These are phyloP conservation scores for Paecilomyces niveus DNA, from an alignment of 2,329 filamentous ascomycete genomes.

Conservation along the genomic window DNA sequence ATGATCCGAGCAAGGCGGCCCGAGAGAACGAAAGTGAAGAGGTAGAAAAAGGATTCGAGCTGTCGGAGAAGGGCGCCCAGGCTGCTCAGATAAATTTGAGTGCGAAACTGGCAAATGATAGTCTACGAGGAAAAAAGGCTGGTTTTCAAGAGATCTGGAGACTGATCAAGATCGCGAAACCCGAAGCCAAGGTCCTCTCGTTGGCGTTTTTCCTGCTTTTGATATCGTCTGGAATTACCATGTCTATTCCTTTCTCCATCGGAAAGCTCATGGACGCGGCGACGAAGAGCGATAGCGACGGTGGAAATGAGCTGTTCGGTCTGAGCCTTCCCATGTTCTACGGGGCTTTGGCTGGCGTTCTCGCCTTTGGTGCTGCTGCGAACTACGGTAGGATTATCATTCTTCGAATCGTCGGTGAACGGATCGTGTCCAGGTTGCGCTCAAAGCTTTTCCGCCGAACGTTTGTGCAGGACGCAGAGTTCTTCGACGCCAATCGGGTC, in stretches of 20 bases:
- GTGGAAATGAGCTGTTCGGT: slow-evolving; percentile 65
- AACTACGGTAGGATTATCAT: slow-evolving; percentile 95
- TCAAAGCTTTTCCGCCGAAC: slow-evolving; percentile 87
- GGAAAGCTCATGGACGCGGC: slow-evolving; percentile 91
- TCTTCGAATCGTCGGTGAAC: slow-evolving; percentile 86
- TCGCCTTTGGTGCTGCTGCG: slow-evolving; percentile 76
- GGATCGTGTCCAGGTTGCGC: slow-evolving; percentile 82
- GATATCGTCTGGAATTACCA: slow-evolving; percentile 84
- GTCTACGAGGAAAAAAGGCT: slow-evolving; percentile 47
- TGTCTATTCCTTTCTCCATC: slow-evolving; percentile 95
- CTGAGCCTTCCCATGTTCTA: slow-evolving; percentile 85
- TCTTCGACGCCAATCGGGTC: slow-evolving; percentile 96
- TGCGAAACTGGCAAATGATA: slow-evolving; percentile 80
- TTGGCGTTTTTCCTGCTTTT: slow-evolving; percentile 79
- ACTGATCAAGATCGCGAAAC: slow-evolving; percentile 79
- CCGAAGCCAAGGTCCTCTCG: slow-evolving; percentile 70
- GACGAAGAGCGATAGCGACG: slow-evolving; percentile 63
- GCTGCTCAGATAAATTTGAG: slow-evolving; percentile 85
- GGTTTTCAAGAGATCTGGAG: slow-evolving; percentile 74
- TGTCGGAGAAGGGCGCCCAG: slow-evolving; percentile 76
- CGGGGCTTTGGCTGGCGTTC: slow-evolving; percentile 63
- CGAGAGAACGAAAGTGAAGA: slow-evolving; percentile 43
- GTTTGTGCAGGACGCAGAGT: slow-evolving; percentile 95
- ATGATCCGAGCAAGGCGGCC: slow-evolving; percentile 23
- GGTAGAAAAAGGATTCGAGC: slow-evolving; percentile 56